Percentiles rank a stretch among this genome's conserved stretches.
Conservation (phyloP, 768 basidiomycete species). For the Tylopilus subfusipes region DNA sequence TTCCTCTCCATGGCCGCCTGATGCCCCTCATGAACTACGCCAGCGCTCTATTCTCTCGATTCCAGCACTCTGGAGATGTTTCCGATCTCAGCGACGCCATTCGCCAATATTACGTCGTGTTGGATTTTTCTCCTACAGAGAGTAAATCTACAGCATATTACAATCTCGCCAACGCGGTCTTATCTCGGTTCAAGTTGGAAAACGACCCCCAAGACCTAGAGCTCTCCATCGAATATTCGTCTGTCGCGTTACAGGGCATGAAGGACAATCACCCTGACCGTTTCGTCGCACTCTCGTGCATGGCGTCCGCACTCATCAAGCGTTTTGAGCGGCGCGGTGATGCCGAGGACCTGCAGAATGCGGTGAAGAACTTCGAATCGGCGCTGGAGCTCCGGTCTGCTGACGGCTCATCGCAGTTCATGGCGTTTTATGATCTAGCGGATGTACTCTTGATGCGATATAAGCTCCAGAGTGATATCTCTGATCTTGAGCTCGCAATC, state of each 20-base stretch:
- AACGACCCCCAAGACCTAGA: conserved; percentile 20
- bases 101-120: conserved; percentile 19
- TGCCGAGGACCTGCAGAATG: conserved; percentile 26
- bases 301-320: conserved; percentile 23
- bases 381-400: conserved; percentile 18
- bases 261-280: conserved; percentile 14
- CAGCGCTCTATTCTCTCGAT: conserved; percentile 28
- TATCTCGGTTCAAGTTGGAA: conserved; percentile 27
- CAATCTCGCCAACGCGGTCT: conserved; percentile 31
- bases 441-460: conserved; percentile 28
- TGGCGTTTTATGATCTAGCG: conserved; percentile 25
- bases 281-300: conserved; percentile 16
- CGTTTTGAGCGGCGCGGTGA: conserved; percentile 18
- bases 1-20: conserved; percentile 19
- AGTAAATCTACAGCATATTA: conserved; percentile 21
- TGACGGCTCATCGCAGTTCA: conserved; percentile 13
- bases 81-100: conserved; percentile 25
- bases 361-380: conserved; percentile 23
- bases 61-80: conserved; percentile 18
- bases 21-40: conserved; percentile 29
- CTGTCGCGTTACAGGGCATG: conserved; percentile 16
- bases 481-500: conserved; percentile 30
- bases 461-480: conserved; percentile 11
- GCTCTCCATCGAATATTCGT: conserved; percentile 22
- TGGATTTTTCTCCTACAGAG: conserved; percentile 18